A percentile compares a stretch with the other conserved stretches of the same genome.
These are phyloP conservation scores for Stropharia rugosoannulata DNA, from an alignment of 768 basidiomycete genomes.

Conservation along the genomic window DNA sequence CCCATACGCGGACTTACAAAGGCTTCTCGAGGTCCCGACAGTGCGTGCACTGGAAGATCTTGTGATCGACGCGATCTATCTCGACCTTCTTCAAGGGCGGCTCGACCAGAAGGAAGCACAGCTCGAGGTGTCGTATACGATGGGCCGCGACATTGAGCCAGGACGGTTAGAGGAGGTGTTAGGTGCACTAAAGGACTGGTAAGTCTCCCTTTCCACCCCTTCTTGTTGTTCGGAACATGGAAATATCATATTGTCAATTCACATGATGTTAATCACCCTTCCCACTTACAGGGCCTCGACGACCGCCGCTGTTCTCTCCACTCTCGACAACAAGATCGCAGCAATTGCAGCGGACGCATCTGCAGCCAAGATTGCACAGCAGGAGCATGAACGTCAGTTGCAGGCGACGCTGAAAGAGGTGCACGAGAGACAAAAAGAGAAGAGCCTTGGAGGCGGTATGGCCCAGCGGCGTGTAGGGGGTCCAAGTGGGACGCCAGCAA, in stretches of 20 bases:
- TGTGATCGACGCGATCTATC: conserved; percentile 96
- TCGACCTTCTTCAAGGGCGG: conserved; percentile 84
- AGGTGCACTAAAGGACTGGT: conserved; percentile 68
- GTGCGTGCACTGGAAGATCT: conserved; percentile 94
- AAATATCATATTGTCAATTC: neutral
- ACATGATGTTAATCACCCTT: too few relatives aligned
- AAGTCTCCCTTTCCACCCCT: conserved; percentile 18
- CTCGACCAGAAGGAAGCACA: conserved; percentile 91
- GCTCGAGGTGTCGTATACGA: conserved; percentile 88
- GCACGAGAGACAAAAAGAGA: conserved; percentile 62
- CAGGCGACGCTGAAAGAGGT: conserved; percentile 60
- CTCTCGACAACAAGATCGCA: conserved; percentile 70
- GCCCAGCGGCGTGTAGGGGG: conserved; percentile 18
- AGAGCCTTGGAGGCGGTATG: conserved; percentile 34
- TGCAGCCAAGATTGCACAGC: conserved; percentile 37
- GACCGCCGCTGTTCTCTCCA: conserved; percentile 65
- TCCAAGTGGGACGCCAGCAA: too few relatives aligned
- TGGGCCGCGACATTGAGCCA: conserved; percentile 89
- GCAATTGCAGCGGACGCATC: conserved; percentile 47
- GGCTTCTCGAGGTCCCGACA: conserved; percentile 69
- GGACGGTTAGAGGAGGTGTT: conserved; percentile 63
- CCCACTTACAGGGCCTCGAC: conserved; percentile 57
- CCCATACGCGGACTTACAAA: conserved; percentile 72
- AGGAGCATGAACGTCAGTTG: conserved; percentile 55
- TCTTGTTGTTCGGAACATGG: neutral